Evolutionary conservation across 2,329 filamentous ascomycete species (phyloP).

Genomic region (Trichoderma cornu-damae): DNA sequence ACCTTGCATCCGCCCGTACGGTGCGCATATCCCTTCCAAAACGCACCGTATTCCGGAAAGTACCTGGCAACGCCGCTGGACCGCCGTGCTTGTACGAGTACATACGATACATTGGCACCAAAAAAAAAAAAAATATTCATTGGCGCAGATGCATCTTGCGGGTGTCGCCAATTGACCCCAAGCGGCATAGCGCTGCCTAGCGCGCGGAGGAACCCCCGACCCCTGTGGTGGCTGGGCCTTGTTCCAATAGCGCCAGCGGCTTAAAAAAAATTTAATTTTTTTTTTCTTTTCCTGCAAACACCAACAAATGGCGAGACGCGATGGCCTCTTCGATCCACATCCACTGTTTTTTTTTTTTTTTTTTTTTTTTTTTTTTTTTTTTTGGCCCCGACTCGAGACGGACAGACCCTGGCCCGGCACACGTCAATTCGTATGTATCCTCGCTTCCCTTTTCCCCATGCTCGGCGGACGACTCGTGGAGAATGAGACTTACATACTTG

Average conservation of each 20-base stretch:
- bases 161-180: slow-evolving; percentile 10
- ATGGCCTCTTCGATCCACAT: too few species aligned
- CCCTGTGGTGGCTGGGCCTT: neutral
- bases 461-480: neutral
- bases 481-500: too few species aligned
- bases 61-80: too few species aligned
- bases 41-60: too few species aligned
- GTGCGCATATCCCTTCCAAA: too few species aligned
- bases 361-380: too few species aligned
- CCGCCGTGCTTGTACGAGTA: too few species aligned
- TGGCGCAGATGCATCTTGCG: neutral
- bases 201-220: slow-evolving; percentile 6
- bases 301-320: slow-evolving; percentile 18
- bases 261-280: too few species aligned
- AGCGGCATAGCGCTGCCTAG: slow-evolving; percentile 15
- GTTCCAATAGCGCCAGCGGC: slow-evolving; percentile 17
- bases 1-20: too few species aligned
- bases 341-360: too few species aligned
- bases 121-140: too few species aligned
- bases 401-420: neutral
- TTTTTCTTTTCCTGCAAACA: slow-evolving; percentile 10
- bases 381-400: slow-evolving; percentile 12
- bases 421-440: slow-evolving; percentile 2
- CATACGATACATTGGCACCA: too few species aligned
- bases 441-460: neutral